Evolutionary conservation across 352 stramenopile species (phyloP).

Genomic region (Phytophthora sp.): DNA sequence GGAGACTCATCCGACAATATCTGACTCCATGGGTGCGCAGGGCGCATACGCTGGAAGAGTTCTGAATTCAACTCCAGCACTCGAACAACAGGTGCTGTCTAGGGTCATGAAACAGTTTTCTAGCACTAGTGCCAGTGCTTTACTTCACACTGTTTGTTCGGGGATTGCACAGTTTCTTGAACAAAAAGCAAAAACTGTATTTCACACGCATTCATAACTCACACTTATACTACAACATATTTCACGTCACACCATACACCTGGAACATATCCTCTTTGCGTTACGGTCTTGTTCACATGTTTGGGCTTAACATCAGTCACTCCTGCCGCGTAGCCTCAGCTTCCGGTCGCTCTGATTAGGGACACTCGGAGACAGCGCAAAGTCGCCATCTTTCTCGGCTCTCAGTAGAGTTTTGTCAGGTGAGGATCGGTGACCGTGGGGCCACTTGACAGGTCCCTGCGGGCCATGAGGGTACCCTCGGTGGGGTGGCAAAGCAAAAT

Average conservation of each 20-base stretch:
- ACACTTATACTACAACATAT: no score
- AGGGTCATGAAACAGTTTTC: background rate
- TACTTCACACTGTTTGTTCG: background rate
- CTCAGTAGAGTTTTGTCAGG: background rate
- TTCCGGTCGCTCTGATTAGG: background rate
- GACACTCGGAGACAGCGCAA: background rate
- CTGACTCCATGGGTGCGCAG: slow-evolving; percentile 1
- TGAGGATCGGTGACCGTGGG: background rate
- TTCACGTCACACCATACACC: background rate
- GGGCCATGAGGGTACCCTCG: background rate
- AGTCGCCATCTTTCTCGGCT: no score
- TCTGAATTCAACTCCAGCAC: slow-evolving; percentile 1
- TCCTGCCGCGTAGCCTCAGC: background rate
- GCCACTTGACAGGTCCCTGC: background rate
- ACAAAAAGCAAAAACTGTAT: no score
- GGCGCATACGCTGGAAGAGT: background rate
- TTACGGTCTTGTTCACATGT: background rate
- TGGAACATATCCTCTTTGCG: background rate
- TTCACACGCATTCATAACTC: no score
- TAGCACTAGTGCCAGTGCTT: no score
- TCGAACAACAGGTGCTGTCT: background rate
- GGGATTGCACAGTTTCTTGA: background rate
- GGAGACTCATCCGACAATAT: slow-evolving; percentile 1
- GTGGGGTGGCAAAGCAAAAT: background rate
- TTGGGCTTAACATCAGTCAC: background rate